Base-by-base conservation (phyloP, 2,329 filamentous ascomycete genomes). In the Neopestalotiopsis sp. region DNA sequence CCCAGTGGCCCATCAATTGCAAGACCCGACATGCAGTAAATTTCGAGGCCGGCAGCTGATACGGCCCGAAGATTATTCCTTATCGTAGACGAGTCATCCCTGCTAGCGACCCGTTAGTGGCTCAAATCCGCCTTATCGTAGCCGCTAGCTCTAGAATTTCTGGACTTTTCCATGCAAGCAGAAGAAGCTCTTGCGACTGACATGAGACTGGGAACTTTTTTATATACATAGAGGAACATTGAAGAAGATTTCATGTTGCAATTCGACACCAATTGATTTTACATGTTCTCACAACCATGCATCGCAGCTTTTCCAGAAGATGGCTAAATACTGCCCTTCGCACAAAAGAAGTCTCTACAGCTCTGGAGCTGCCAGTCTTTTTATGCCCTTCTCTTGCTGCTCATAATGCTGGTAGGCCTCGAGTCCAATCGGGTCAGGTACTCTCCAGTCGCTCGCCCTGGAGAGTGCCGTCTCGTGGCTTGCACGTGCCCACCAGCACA, bases 321-420 rank as follows among this genome's bases (percentile, higher is more conserved):
- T 84, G 83, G 80, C 78, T 86, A 34, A 80, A 79, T 53, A 78
- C 79, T 68, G 82, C 82, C 14, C 72, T 86, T 63, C 80, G 80
- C n/a, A 80, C 84, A 7, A 77, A 78, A 32, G 84, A 85, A 66
- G 74, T 75, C 34, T 73, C 79, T 9, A 67, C 76, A 34, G 64
- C 68, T 66, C 74, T 80, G 34, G 81, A 84, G 59, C 75, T 87
- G 45, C 85, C 85, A 28, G 69, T 84, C 1, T 87, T 85, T 71
- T 76, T 88, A 20, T 87, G 85, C 73, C 86, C 86, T 49, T 79
- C 81, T 4, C 72, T 83, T 59, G 81, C 73, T 76, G 78, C 38
- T 71, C 70, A 49, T 75, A 74, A 59, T 62, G 57, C 17, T 53
- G 13, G 13, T 53, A 67, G 65, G 38, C 34, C 32, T 12, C 28